Evolutionary conservation across 2,329 filamentous ascomycete species (phyloP).

Genomic region (Fusarium sp.): DNA sequence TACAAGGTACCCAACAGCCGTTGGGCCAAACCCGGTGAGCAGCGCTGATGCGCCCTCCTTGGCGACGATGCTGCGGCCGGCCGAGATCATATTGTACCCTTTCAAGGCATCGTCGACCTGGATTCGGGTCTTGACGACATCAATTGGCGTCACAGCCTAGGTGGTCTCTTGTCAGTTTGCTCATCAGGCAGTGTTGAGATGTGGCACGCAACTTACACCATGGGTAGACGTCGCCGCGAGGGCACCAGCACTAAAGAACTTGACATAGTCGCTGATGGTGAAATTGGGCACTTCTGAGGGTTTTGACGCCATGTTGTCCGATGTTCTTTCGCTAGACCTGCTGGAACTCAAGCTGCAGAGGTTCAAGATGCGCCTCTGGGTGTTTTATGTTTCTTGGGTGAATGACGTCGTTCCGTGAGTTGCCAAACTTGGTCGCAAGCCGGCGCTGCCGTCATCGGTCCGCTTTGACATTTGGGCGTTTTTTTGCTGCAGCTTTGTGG

Average conservation of each 20-base stretch:
- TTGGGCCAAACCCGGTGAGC: conserved; percentile 85
- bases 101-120: conserved; percentile 89
- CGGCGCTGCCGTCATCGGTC: conserved; percentile 30
- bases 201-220: conserved; percentile 53
- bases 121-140: conserved; percentile 90
- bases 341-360: not conserved
- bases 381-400: conserved; percentile 29
- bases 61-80: conserved; percentile 79
- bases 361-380: conserved; percentile 10
- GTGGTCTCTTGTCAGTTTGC: conserved; percentile 31
- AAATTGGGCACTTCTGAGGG: conserved; percentile 55
- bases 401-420: conserved; percentile 35
- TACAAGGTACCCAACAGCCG: conserved; percentile 87
- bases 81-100: conserved; percentile 83
- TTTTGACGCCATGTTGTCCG: conserved; percentile 40
- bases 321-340: conserved; percentile 1
- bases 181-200: not conserved
- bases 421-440: conserved; percentile 19
- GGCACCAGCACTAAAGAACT: conserved; percentile 65
- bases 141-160: conserved; percentile 64
- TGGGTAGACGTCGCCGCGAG: conserved; percentile 64
- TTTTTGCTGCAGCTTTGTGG: conserved; percentile 6
- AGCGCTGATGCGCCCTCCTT: conserved; percentile 84
- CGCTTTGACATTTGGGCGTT: conserved; percentile 25
- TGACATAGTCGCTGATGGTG: conserved; percentile 58